Conservation (phyloP, 2,329 filamentous ascomycete species). For the Fusarium euwallaceae region DNA sequence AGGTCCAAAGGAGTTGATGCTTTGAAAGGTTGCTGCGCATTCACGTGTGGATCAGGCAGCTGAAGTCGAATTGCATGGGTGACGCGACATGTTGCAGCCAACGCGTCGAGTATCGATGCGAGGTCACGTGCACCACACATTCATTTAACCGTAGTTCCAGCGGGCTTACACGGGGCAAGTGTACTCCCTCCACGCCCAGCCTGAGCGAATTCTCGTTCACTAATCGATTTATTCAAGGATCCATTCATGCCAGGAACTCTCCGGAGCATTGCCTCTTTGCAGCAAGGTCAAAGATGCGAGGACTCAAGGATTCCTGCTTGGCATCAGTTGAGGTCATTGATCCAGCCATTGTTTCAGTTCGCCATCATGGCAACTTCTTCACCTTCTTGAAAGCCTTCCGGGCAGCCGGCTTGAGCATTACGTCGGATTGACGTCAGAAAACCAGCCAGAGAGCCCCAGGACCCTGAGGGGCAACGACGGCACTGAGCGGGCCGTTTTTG, state of each 20-base stretch:
- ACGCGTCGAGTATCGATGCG: slow-evolving; percentile 38
- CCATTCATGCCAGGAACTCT: background rate
- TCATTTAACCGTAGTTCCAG: slow-evolving; percentile 17
- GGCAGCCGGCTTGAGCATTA: slow-evolving; percentile 5
- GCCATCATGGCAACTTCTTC: slow-evolving; percentile 4
- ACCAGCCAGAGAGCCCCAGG: slow-evolving; percentile 10
- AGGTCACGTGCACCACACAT: slow-evolving; percentile 14
- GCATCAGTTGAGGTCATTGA: slow-evolving; percentile 3
- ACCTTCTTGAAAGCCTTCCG: background rate
- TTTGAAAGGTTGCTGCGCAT: background rate
- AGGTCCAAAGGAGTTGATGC: background rate
- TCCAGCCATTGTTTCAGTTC: background rate
- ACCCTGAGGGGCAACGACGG: slow-evolving; percentile 6
- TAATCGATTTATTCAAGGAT: slow-evolving; percentile 17
- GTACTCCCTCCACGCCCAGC: background rate
- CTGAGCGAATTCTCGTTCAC: slow-evolving; percentile 20
- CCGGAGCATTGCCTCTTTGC: background rate
- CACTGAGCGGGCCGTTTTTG: slow-evolving; percentile 16
- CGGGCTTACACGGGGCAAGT: slow-evolving; percentile 4
- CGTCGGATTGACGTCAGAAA: slow-evolving; percentile 36
- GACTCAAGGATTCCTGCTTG: background rate
- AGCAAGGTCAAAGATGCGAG: background rate
- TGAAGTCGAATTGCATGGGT: background rate
- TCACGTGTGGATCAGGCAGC: slow-evolving; percentile 20
- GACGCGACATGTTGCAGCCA: slow-evolving; percentile 30